Percentiles rank a stretch among this genome's conserved stretches.
Conservation (phyloP, 2,329 filamentous ascomycete species). For the Ambrosiella xylebori region DNA sequence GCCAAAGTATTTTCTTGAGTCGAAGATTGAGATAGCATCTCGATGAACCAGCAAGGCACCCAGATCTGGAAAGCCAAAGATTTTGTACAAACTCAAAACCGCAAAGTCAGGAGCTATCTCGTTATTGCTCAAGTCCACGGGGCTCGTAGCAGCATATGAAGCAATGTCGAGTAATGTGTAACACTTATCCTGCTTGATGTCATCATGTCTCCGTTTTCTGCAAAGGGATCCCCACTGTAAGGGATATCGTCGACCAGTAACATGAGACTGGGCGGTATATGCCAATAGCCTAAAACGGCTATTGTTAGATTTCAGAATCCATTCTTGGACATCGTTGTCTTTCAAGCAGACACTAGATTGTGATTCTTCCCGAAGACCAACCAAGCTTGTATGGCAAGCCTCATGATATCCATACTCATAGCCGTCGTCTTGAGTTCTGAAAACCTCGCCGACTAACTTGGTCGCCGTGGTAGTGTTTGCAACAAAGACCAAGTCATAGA, state of each 20-base stretch:
- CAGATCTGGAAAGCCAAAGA: slow-evolving; percentile 50
- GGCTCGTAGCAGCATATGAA: slow-evolving; percentile 44
- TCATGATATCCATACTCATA: slow-evolving; percentile 45
- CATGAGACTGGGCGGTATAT: slow-evolving; percentile 54
- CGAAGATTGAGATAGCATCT: slow-evolving; percentile 36
- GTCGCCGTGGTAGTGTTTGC: slow-evolving; percentile 46
- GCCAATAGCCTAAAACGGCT: slow-evolving; percentile 30
- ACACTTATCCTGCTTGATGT: slow-evolving; percentile 13
- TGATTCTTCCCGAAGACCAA: slow-evolving; percentile 48
- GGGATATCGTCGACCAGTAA: slow-evolving; percentile 47
- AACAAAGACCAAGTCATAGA: slow-evolving; percentile 45
- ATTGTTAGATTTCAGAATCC: slow-evolving; percentile 22
- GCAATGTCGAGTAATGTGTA: slow-evolving; percentile 46
- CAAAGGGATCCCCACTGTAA: slow-evolving; percentile 32
- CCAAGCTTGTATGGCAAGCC: slow-evolving; percentile 43
- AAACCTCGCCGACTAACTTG: slow-evolving; percentile 41
- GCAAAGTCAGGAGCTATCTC: slow-evolving; percentile 40
- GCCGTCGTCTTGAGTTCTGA: slow-evolving; percentile 30
- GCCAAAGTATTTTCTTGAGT: slow-evolving; percentile 44
- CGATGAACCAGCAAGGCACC: slow-evolving; percentile 41
- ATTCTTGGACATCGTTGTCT: slow-evolving; percentile 34
- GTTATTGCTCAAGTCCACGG: slow-evolving; percentile 35
- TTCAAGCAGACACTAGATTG: slow-evolving; percentile 41
- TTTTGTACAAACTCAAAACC: slow-evolving; percentile 46
- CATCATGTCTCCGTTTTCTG: slow-evolving; percentile 16